Evolutionary conservation across 139 green algal species (phyloP).

Genomic region (Mesostigma viride): DNA sequence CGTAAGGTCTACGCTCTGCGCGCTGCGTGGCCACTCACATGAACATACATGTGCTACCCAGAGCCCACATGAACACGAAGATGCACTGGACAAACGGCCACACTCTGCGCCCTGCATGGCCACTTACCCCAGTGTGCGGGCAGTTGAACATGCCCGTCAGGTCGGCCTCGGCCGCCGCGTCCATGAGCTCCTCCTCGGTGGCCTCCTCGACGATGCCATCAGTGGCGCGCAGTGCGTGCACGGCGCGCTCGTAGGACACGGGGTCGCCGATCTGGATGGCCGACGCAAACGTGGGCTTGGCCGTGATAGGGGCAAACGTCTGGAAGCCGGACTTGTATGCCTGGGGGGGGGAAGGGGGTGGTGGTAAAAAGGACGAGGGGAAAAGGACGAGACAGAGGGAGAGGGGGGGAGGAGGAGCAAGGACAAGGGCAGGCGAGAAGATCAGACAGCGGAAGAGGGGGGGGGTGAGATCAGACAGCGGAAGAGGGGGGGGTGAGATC

Average conservation of each 20-base stretch:
- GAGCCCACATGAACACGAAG: background rate
- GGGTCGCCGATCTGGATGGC: slow-evolving; percentile 98
- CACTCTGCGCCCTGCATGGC: background rate
- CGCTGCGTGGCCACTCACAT: background rate
- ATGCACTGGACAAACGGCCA: background rate
- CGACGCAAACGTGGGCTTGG: slow-evolving; percentile 85
- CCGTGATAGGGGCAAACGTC: slow-evolving; percentile 80
- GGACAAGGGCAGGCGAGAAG: too few species aligned
- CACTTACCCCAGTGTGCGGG: slow-evolving; percentile 59
- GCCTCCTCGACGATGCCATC: slow-evolving; percentile 97
- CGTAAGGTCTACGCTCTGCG: too few species aligned
- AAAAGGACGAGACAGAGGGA: too few species aligned
- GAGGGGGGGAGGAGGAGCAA: too few species aligned
- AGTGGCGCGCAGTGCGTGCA: slow-evolving; percentile 76
- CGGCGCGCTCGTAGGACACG: slow-evolving; percentile 93
- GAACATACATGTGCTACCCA: background rate
- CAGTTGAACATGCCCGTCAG: slow-evolving; percentile 94
- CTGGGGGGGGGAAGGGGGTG: too few species aligned
- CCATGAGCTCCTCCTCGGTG: slow-evolving; percentile 97
- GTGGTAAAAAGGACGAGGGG: too few species aligned
- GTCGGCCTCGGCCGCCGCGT: slow-evolving; percentile 87
- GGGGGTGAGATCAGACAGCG: background rate
- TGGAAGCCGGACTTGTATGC: slow-evolving; percentile 66
- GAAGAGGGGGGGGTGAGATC: too few species aligned
- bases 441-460: too few species aligned